A percentile compares a stretch with the other conserved stretches of the same genome.
These are phyloP conservation scores for Globisporangium apiculatum DNA, from an alignment of 352 stramenopile genomes.

Conservation along the genomic window DNA sequence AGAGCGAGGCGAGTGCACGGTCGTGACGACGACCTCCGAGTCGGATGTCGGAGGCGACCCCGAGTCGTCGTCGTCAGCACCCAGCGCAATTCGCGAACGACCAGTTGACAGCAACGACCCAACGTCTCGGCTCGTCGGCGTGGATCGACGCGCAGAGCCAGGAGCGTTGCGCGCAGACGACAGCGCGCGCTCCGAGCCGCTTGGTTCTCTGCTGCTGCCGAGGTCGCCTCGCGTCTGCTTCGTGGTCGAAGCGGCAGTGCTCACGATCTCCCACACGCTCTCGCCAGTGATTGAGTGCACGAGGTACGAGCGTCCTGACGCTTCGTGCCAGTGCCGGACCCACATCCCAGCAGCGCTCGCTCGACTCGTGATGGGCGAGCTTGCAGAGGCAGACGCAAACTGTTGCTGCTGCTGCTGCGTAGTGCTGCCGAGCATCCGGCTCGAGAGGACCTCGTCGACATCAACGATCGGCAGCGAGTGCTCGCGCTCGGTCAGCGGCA, in stretches of 20 bases:
- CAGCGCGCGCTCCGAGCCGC: not conserved
- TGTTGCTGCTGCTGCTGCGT: not conserved
- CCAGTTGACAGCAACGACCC: not conserved
- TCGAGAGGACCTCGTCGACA: slow-evolving; percentile 16
- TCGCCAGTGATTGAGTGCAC: slow-evolving; percentile 64
- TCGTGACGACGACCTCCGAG: slow-evolving; percentile 28
- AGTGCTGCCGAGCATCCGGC: not conserved
- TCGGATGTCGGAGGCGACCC: slow-evolving; percentile 23
- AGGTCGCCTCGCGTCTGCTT: not conserved
- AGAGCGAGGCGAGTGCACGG: slow-evolving; percentile 3
- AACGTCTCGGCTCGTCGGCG: not conserved
- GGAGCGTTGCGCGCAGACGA: not conserved
- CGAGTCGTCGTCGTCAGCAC: not conserved
- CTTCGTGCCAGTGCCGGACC: slow-evolving; percentile 57
- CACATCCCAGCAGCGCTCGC: slow-evolving; percentile 27
- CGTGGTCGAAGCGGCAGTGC: not conserved
- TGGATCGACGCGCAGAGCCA: slow-evolving; percentile 5
- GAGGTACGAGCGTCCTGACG: slow-evolving; percentile 43
- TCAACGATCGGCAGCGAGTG: slow-evolving; percentile 13
- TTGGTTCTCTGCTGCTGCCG: not conserved
- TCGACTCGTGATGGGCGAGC: slow-evolving; percentile 11
- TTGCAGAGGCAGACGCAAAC: not conserved
- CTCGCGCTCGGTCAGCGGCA: slow-evolving; percentile 1
- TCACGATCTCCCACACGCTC: slow-evolving; percentile 60
- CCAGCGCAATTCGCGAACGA: not conserved